These are phyloP conservation scores for Ceratocystis smalleyi DNA, from an alignment of 2,329 filamentous ascomycete species.

Conservation along the genomic window DNA sequence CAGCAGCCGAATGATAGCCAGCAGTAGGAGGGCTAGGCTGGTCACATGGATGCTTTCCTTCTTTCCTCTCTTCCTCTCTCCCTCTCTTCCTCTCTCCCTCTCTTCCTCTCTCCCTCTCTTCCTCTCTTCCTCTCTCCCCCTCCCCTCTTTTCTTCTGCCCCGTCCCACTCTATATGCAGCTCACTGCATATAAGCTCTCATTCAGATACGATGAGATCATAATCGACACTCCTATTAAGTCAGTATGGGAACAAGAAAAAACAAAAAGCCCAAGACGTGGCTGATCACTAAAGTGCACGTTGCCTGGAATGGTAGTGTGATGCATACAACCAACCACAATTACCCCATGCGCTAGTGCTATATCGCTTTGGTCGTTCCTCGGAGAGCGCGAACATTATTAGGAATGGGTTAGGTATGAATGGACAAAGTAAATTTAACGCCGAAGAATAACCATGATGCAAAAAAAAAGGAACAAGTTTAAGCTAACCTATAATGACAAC, in stretches of 20 bases:
- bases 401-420: neutral
- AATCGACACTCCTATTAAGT: neutral
- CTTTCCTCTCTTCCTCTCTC: too few relatives aligned
- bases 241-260: neutral
- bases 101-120: too few relatives aligned
- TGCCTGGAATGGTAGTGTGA: neutral
- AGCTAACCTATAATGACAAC: neutral
- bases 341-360: neutral
- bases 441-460: neutral
- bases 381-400: neutral
- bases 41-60: neutral
- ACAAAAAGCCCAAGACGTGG: neutral
- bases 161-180: too few relatives aligned
- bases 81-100: too few relatives aligned
- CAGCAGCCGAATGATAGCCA: neutral
- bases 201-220: neutral
- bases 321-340: neutral
- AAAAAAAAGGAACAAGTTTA: neutral
- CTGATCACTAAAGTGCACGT: neutral
- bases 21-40: neutral
- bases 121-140: too few relatives aligned
- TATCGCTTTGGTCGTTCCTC: neutral
- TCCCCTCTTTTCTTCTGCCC: too few relatives aligned
- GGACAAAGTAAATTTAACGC: neutral
- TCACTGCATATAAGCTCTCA: too few relatives aligned